Percentiles rank a stretch among this genome's conserved stretches.
Conservation (phyloP, 2,329 filamentous ascomycete genomes). For the Aspergillus hortae region DNA sequence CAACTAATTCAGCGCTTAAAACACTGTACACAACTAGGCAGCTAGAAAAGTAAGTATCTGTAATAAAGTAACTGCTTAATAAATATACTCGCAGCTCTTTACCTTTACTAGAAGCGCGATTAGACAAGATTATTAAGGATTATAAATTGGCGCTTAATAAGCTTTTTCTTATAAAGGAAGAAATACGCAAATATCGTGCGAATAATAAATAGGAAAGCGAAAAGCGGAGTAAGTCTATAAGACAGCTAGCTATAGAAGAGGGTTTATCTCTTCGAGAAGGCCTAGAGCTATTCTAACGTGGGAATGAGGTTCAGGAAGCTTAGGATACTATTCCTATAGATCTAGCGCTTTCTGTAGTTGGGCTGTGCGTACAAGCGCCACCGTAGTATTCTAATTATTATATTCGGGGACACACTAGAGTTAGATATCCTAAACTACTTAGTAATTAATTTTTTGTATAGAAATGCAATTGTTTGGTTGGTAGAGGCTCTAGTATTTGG, state of each 20-base stretch:
- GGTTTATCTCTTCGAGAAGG: not conserved
- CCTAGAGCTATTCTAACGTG: not conserved
- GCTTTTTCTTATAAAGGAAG: too few species aligned
- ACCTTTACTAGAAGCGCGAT: too few species aligned
- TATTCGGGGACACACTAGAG: too few species aligned
- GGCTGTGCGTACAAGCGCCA: not conserved
- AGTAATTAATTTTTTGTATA: too few species aligned
- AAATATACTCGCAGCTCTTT: too few species aligned
- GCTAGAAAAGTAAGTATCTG: conserved; percentile 1
- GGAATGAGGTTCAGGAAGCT: not conserved
- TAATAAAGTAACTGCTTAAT: not conserved
- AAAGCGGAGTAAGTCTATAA: not conserved
- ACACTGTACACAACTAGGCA: not conserved
- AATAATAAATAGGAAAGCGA: not conserved
- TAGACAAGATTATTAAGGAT: too few species aligned
- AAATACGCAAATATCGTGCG: too few species aligned
- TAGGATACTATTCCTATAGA: not conserved
- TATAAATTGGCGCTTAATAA: too few species aligned
- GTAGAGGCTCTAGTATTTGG: too few species aligned
- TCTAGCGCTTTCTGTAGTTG: not conserved
- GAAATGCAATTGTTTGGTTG: too few species aligned
- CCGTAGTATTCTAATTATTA: too few species aligned
- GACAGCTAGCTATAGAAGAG: not conserved
- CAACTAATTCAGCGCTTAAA: conserved; percentile 1
- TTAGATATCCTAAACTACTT: too few species aligned